Conservation (phyloP, 441 rosid genomes). For the Adansonia gregorii region DNA sequence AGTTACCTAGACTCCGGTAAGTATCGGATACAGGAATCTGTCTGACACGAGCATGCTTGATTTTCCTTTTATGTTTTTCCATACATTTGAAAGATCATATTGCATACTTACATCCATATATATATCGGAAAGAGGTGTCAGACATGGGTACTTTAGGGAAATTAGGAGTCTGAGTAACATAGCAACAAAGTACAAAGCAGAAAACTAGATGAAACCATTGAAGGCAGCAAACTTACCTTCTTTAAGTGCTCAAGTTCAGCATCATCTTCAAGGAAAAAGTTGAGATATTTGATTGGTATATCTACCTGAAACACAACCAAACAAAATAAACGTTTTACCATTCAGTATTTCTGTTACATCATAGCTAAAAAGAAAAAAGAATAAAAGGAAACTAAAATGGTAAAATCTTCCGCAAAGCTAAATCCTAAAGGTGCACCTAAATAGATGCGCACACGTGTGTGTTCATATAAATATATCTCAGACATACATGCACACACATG, state of each 20-base stretch:
- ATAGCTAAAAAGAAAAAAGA: neutral
- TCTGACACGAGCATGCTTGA: too few relatives aligned
- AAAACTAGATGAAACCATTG: neutral
- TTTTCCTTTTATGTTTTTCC: too few relatives aligned
- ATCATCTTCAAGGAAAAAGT: constrained; percentile 84
- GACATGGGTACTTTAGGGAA: too few relatives aligned
- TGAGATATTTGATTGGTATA: constrained; percentile 76
- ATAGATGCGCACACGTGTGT: constrained; percentile 26
- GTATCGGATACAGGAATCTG: too few relatives aligned
- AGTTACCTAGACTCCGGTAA: too few relatives aligned
- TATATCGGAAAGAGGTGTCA: too few relatives aligned
- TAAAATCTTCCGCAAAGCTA: neutral
- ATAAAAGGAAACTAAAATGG: neutral
- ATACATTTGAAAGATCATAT: too few relatives aligned
- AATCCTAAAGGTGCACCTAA: neutral
- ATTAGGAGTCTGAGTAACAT: too few relatives aligned
- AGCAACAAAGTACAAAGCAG: too few relatives aligned
- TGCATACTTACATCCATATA: too few relatives aligned
- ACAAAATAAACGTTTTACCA: neutral
- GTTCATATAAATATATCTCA: neutral
- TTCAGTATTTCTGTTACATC: neutral
- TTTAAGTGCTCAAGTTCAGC: constrained; percentile 78
- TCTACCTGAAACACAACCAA: constrained; percentile 62
- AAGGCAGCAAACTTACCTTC: constrained; percentile 45
- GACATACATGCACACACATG: neutral